phyloP scores from a whole-genome alignment of 768 basidiomycete genomes.

The Hypholoma fasciculare region DNA sequence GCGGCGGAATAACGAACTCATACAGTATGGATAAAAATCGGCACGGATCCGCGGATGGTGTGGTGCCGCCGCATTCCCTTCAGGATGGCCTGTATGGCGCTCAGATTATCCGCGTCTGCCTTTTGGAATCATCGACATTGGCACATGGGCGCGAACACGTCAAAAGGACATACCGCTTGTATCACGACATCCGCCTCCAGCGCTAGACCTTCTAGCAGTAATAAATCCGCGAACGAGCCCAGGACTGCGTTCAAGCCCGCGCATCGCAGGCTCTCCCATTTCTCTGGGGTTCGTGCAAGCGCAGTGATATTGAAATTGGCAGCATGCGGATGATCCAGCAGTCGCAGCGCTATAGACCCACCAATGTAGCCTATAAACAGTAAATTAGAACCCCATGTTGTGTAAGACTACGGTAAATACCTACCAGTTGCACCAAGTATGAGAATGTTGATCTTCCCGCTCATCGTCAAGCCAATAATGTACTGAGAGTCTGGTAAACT shows the following conservation, averaged over 20 bases:
- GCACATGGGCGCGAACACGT: neutral
- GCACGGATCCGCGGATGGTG: slow-evolving; percentile 37
- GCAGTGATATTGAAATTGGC: slow-evolving; percentile 38
- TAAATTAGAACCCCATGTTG: neutral
- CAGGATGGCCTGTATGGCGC: slow-evolving; percentile 45
- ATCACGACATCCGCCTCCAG: slow-evolving; percentile 46
- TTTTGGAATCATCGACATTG: neutral
- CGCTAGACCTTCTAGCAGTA: slow-evolving; percentile 41
- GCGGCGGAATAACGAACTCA: slow-evolving; percentile 17
- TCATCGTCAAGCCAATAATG: neutral
- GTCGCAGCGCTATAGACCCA: slow-evolving; percentile 41
- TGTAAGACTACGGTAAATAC: neutral
- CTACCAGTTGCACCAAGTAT: slow-evolving; percentile 2
- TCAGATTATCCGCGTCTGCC: slow-evolving; percentile 43
- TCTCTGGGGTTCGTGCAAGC: slow-evolving; percentile 44
- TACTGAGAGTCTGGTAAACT: too few relatives aligned
- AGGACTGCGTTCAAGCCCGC: slow-evolving; percentile 36
- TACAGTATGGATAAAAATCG: slow-evolving; percentile 65
- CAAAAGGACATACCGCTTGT: slow-evolving; percentile 29
- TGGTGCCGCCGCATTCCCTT: slow-evolving; percentile 50
- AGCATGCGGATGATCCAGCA: slow-evolving; percentile 37
- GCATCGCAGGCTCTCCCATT: slow-evolving; percentile 39
- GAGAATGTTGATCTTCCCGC: neutral
- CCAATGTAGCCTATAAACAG: slow-evolving; percentile 45
- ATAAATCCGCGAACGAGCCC: slow-evolving; percentile 46